Evolutionary conservation across 331 rosid species (phyloP), one percentile per base, ranked within the genome.

Genomic region (Telfairia occidentalis): DNA sequence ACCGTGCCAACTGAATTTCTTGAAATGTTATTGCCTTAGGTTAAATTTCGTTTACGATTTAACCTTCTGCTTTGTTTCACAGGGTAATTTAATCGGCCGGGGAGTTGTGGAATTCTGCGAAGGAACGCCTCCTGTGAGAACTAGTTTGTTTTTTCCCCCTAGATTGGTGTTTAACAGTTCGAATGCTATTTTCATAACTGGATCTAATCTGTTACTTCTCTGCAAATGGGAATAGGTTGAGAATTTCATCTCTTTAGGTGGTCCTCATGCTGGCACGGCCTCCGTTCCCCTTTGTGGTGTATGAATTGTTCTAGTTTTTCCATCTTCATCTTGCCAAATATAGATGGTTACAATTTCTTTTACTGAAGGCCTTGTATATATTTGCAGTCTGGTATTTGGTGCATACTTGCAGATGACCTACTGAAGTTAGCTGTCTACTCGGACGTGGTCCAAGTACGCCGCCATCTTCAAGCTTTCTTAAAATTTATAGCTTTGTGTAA

Each of bases 241-340:
- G 74, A 92, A 90, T 77, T 84, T 90, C 61, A 76, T 92, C 60
- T 92, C 97, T 0, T 73, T 92, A 37, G 97, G 84, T 23, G 97
- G 97, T 69, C 87, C 85, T 11, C 95, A 92, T 77, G 97, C 96
- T 73, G 97, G 97, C 72, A 88, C 80, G 1, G 95, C 97, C 73
- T 87, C 96, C 24, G 75, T 87, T 81, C 97, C 96, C 32, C 70
- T 85, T 15, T 92, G 96, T 52, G 85, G 84, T 77, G 96, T 92
- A 90, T 48, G 96, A 79, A 35, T 78, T 84, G 67, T 43, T 80
- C 76, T 40, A 71, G 26, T 77, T 64, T 43, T 64, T 38, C n/a
- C 72, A 65, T 38, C 50, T 18, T 1, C 50, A 38, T 65, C 48
- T 3, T 63, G 3, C 35, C 71, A 63, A 30, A 18, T 32, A 16